Conservation (phyloP, 305 asterid genomes). For the Andrographis paniculata region DNA sequence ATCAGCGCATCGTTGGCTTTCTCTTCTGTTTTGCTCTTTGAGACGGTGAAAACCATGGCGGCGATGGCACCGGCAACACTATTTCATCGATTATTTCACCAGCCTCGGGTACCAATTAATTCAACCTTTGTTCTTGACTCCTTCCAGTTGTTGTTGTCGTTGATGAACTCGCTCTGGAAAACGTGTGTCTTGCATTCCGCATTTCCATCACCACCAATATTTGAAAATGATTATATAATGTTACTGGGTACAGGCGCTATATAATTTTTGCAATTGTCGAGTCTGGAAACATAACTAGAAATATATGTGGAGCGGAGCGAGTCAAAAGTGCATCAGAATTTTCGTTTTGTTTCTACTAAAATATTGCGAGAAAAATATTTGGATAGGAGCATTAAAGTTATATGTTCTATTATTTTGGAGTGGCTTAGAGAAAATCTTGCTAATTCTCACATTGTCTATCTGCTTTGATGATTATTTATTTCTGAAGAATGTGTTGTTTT, state of each 20-base stretch:
- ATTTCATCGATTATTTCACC: conserved; percentile 23
- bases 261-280: conserved; percentile 7
- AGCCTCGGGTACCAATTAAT: conserved; percentile 11
- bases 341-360: too few relatives aligned
- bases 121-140: not conserved
- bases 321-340: not conserved
- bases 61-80: conserved; percentile 24
- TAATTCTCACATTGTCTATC: not conserved
- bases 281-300: conserved; percentile 2
- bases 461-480: conserved; percentile 3
- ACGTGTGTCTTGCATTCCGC: conserved; percentile 6
- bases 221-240: not conserved
- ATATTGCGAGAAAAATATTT: not conserved
- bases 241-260: conserved; percentile 3
- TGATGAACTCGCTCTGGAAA: not conserved
- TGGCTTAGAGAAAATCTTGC: not conserved
- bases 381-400: not conserved
- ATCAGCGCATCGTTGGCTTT: too few relatives aligned
- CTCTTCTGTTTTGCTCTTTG: not conserved
- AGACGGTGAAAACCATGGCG: conserved; percentile 16
- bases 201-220: not conserved
- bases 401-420: not conserved
- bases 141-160: not conserved
- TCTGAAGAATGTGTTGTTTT: not conserved
- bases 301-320: not conserved